A percentile compares a stretch with the other conserved stretches of the same genome.
Conservation (phyloP, 2,329 filamentous ascomycete species). For the Macrophomina pseudophaseolina region DNA sequence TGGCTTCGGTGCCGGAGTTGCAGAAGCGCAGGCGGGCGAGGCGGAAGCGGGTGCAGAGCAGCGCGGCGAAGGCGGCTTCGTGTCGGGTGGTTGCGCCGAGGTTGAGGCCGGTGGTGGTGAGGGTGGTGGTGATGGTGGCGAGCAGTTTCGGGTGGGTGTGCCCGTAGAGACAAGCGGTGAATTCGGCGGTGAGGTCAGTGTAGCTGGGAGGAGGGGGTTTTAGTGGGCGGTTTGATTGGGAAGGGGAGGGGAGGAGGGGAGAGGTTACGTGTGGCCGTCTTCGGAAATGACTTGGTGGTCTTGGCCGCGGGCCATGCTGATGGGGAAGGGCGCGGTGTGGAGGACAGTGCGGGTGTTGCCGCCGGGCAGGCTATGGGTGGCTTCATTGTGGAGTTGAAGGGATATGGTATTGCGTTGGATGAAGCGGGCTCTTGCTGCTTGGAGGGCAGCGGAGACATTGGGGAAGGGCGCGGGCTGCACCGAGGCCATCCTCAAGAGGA, state of each 20-base stretch:
- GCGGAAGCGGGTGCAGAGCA: slow-evolving; percentile 34
- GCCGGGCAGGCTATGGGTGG: slow-evolving; percentile 41
- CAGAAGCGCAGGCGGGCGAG: slow-evolving; percentile 36
- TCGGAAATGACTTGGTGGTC: slow-evolving; percentile 37
- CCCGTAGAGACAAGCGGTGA: slow-evolving; percentile 37
- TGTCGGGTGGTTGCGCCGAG: slow-evolving; percentile 35
- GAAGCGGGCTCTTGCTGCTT: slow-evolving; percentile 32
- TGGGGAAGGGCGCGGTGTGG: slow-evolving; percentile 44
- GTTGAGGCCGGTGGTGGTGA: slow-evolving; percentile 32
- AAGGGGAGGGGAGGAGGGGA: neutral
- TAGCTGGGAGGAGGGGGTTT: slow-evolving; percentile 38
- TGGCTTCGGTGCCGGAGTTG: slow-evolving; percentile 39
- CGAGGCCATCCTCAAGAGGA: neutral
- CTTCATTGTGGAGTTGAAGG: slow-evolving; percentile 37
- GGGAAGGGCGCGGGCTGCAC: neutral
- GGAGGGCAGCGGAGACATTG: slow-evolving; percentile 28
- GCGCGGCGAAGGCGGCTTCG: slow-evolving; percentile 32
- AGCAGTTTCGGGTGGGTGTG: slow-evolving; percentile 39
- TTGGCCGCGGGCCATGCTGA: slow-evolving; percentile 39
- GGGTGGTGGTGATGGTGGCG: slow-evolving; percentile 32
- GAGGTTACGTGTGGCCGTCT: slow-evolving; percentile 37
- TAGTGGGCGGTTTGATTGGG: neutral
- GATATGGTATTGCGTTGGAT: slow-evolving; percentile 33
- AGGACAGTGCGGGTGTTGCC: slow-evolving; percentile 47
- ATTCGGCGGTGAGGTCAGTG: slow-evolving; percentile 37